Percentiles rank a stretch among this genome's conserved stretches.
These are phyloP conservation scores for Umbelopsis sp. DNA, from an alignment of 371 early-diverging fungal species.

Conservation along the genomic window DNA sequence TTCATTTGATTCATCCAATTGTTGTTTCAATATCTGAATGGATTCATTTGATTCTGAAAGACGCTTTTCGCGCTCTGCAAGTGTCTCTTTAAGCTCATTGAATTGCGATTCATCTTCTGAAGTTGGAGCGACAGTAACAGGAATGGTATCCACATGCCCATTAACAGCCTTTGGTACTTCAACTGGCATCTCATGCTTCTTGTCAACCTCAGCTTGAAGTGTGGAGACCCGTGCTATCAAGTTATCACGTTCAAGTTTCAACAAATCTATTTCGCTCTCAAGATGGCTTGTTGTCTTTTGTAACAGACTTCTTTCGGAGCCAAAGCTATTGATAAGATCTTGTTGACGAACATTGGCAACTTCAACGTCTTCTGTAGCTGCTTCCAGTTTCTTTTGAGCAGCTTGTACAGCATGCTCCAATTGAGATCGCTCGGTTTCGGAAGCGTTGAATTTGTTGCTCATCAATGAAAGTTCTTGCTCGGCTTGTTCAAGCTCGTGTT, in stretches of 20 bases:
- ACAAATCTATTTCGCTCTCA: neutral
- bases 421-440: neutral
- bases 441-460: neutral
- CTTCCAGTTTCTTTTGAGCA: neutral
- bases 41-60: conserved; percentile 27
- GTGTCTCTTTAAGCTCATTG: neutral
- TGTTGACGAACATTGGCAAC: neutral
- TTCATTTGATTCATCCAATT: conserved; percentile 25
- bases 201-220: neutral
- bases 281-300: neutral
- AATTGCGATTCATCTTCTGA: neutral
- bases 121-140: neutral
- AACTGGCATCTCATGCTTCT: neutral
- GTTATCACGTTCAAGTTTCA: neutral
- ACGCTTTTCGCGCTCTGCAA: neutral
- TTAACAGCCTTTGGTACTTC: neutral
- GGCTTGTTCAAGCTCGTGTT: neutral
- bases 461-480: neutral
- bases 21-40: conserved; percentile 21
- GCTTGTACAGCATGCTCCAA: neutral
- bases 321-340: conserved; percentile 7
- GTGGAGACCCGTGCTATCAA: neutral
- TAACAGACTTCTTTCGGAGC: neutral
- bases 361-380: neutral
- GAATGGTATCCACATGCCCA: neutral